Evolutionary conservation across 106 monocot species (phyloP).

Genomic region (Allium sativum): DNA sequence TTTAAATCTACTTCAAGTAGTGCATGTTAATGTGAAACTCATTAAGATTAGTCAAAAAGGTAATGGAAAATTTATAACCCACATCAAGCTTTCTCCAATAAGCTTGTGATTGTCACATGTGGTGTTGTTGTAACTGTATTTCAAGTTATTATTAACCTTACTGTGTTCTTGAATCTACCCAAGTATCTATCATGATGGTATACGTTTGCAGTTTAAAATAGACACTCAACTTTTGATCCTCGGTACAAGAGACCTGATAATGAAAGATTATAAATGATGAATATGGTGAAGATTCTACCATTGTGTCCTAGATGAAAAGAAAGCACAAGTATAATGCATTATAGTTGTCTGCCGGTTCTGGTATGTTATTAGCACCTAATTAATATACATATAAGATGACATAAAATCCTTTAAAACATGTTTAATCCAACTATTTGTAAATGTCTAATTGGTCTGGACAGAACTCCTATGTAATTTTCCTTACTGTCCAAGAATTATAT

Average conservation of each 20-base stretch:
- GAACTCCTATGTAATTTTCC: not conserved
- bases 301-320: not conserved
- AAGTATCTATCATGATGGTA: not conserved
- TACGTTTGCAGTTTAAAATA: slow-evolving; percentile 1
- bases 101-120: slow-evolving; percentile 1
- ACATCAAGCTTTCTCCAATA: not conserved
- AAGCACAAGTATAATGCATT: not conserved
- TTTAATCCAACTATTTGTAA: not conserved
- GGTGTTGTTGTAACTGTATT: not conserved
- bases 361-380: not conserved
- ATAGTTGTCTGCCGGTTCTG: not conserved
- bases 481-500: not conserved
- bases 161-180: not conserved
- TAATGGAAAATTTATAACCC: no score
- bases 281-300: not conserved
- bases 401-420: not conserved
- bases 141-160: not conserved
- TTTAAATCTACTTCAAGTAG: no score
- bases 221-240: not conserved
- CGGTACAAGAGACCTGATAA: not conserved
- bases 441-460: not conserved
- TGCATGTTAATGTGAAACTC: no score
- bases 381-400: no score
- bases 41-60: no score
- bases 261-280: not conserved